Percentiles rank a stretch among this genome's conserved stretches.
These are phyloP conservation scores for Sistotremastrum niveocremeum DNA, from an alignment of 768 basidiomycete species.

Conservation along the genomic window DNA sequence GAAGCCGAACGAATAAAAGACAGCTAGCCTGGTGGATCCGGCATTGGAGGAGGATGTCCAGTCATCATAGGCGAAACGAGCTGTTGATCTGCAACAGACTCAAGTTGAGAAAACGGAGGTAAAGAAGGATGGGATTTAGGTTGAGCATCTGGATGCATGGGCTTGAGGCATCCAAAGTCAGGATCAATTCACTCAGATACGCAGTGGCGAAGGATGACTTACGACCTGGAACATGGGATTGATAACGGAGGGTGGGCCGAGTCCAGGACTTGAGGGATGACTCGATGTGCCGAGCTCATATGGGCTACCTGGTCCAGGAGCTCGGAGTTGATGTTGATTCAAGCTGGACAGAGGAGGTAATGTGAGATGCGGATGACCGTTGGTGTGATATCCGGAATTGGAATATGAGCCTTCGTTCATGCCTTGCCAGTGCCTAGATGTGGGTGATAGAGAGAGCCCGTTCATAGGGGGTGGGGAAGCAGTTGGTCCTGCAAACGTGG, in stretches of 20 bases:
- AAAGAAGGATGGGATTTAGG: constrained; percentile 34
- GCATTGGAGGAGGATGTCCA: not conserved
- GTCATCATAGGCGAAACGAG: too few relatives aligned
- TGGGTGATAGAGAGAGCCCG: constrained; percentile 50
- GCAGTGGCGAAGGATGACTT: constrained; percentile 22
- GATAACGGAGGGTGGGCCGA: constrained; percentile 53
- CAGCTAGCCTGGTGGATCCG: constrained; percentile 8
- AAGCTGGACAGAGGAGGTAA: constrained; percentile 9
- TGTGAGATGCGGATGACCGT: constrained; percentile 11
- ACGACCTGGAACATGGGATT: constrained; percentile 90
- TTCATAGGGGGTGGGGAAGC: constrained; percentile 71
- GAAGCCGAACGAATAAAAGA: constrained; percentile 8
- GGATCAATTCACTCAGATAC: not conserved
- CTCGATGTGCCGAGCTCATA: constrained; percentile 40
- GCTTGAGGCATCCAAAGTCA: constrained; percentile 9
- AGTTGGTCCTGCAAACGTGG: constrained; percentile 54
- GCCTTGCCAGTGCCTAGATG: constrained; percentile 15
- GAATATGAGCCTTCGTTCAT: not conserved
- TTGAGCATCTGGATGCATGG: constrained; percentile 19
- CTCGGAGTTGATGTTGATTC: constrained; percentile 15
- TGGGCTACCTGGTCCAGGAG: constrained; percentile 27
- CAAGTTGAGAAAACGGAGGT: constrained; percentile 70
- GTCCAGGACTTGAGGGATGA: constrained; percentile 47
- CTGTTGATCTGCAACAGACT: constrained; percentile 70
- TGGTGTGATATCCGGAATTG: constrained; percentile 2